These are phyloP conservation scores for Craterostigma plantagineum DNA, from an alignment of 257 asterid species.

Conservation along the genomic window DNA sequence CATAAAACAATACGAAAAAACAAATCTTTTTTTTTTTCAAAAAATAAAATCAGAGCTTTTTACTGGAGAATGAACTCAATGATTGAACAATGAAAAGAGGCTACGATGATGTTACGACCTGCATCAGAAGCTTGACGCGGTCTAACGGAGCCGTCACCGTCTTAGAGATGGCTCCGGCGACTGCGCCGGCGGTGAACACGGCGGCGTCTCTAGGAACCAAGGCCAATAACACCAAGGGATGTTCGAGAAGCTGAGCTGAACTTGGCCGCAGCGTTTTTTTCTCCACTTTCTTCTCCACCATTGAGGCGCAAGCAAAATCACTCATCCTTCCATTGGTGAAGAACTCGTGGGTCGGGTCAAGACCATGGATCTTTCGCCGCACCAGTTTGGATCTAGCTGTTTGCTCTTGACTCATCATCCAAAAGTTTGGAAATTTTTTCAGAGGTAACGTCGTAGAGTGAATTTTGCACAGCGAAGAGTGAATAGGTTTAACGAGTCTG, in stretches of 20 bases:
- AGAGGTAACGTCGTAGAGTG: too few species aligned
- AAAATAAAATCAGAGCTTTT: background rate
- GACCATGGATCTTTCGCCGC: too few species aligned
- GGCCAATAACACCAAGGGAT: constrained; percentile 52
- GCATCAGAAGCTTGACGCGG: constrained; percentile 74
- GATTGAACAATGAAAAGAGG: background rate
- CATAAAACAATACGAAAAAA: constrained; percentile 6
- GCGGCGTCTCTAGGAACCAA: constrained; percentile 59
- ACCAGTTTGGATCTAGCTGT: too few species aligned
- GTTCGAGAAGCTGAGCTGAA: constrained; percentile 36
- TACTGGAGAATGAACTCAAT: background rate
- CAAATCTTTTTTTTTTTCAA: constrained; percentile 4
- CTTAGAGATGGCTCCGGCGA: constrained; percentile 63
- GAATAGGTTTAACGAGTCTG: too few species aligned
- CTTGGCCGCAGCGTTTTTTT: constrained; percentile 16
- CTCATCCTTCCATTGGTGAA: too few species aligned
- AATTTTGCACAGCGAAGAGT: too few species aligned
- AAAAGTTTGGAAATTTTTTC: too few species aligned
- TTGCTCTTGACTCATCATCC: too few species aligned
- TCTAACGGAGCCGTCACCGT: constrained; percentile 75
- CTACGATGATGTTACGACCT: constrained; percentile 17
- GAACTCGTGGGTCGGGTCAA: too few species aligned
- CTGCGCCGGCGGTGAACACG: constrained; percentile 61
- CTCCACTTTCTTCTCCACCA: too few species aligned
- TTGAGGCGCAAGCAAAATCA: too few species aligned